Conservation (phyloP, 2,329 filamentous ascomycete species). For the Cladosporium sp. region DNA sequence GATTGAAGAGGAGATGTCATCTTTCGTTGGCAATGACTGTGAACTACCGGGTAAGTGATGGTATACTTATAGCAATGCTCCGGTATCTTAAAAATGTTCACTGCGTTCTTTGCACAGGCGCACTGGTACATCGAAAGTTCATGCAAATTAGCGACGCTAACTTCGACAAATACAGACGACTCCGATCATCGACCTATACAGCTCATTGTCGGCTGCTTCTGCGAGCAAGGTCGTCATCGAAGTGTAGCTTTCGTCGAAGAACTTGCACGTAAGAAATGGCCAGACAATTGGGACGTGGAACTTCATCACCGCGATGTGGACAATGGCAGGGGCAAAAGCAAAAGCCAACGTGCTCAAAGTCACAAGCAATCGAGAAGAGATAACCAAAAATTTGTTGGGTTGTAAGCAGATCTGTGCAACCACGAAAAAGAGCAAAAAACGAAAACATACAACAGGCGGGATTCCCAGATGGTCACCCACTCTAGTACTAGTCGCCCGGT, state of each 20-base stretch:
- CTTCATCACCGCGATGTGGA: constrained; percentile 22
- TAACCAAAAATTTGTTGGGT: not conserved
- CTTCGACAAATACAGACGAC: not conserved
- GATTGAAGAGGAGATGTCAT: not conserved
- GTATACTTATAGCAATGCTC: not conserved
- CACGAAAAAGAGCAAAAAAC: too few relatives aligned
- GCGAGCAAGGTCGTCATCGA: constrained; percentile 25
- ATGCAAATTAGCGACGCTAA: not conserved
- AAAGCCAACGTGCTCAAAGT: not conserved
- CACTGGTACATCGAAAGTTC: not conserved
- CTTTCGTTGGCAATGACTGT: not conserved
- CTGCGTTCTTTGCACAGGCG: not conserved
- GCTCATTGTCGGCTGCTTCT: constrained; percentile 22
- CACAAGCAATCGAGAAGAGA: not conserved
- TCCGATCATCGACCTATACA: not conserved
- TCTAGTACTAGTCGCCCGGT: too few relatives aligned
- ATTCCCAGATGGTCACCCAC: too few relatives aligned
- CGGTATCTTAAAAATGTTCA: not conserved
- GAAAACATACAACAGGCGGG: too few relatives aligned
- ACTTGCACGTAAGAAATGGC: constrained; percentile 18
- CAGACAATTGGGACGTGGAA: constrained; percentile 18
- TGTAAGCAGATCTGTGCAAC: too few relatives aligned
- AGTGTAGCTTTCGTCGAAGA: constrained; percentile 27
- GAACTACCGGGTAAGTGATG: not conserved
- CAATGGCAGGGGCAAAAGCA: not conserved